Evolutionary conservation across 306 rosid species (phyloP), one percentile per base, ranked within the genome.

Genomic region (Corylus avellana): DNA sequence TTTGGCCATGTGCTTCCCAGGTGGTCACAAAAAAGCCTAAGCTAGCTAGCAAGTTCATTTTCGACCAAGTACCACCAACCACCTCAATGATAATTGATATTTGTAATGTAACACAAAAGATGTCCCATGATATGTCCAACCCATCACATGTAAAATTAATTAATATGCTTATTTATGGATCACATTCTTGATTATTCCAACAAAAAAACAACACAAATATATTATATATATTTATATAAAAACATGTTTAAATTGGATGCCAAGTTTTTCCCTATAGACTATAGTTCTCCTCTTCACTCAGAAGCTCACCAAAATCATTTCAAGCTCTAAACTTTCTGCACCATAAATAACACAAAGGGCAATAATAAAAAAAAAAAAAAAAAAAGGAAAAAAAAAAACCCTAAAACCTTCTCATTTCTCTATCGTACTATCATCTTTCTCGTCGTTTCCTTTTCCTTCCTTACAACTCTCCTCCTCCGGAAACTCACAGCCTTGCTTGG

Each of bases 1-100:
- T 79, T 78, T 77, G 69, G 54, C 85, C 97, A 90, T 86, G 97
- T 90, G 94, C 84, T 78, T 75, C 77, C 91, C 89, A 77, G 90
- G 85, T 84, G 92, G 83, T 77, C 78, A 79, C 85, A 80, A 82
- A 82, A 82, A 87, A 72, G 78, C 87, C 88, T 90, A 87, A 81
- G 85, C 73, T 72, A 55, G 74, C 80, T 51, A 74, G 82, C 80
- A 37, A 37, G 42, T 37, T 37, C 3, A 37, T 37, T 37, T 37
- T 37, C 44, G 44, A 39, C 44, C 44, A 39, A 39, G 44, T 39
- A 39, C 44, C 44, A 39, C 44, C 44, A 42, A 42, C 7, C 46
- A 42, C 46, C 46, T 0, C 46, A 42, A 42, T 42, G 8, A 42
- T 42, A 5, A 42, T 5, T 42, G 8, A 42, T 42, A 5, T 0